Conservation (phyloP, 148 eudicot species). For the Tetragonia tetragonoides region DNA sequence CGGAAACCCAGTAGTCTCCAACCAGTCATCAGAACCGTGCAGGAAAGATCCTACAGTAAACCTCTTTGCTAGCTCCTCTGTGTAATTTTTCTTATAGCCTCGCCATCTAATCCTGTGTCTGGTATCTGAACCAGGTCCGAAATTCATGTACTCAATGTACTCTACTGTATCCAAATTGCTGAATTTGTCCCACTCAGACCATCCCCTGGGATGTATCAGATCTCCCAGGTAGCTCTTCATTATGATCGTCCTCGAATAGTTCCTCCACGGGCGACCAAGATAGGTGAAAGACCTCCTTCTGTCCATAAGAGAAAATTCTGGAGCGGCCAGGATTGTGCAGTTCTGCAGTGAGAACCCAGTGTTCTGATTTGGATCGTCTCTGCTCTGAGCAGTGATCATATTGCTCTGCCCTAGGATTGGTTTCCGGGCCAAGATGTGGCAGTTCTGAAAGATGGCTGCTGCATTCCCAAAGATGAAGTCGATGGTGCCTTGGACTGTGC, state of each 20-base stretch:
- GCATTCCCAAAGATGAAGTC: conserved; percentile 83
- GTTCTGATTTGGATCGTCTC: conserved; percentile 66
- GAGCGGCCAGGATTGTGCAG: conserved; percentile 49
- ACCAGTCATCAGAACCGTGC: conserved; percentile 51
- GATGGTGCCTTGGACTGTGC: conserved; percentile 61
- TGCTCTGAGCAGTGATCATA: conserved; percentile 64
- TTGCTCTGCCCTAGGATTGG: conserved; percentile 54
- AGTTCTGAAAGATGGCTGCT: conserved; percentile 59
- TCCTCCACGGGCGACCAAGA: conserved; percentile 73
- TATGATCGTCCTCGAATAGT: conserved; percentile 55
- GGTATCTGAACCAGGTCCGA: conserved; percentile 66
- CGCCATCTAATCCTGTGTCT: conserved; percentile 49
- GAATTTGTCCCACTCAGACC: conserved; percentile 56
- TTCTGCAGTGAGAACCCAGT: conserved; percentile 56
- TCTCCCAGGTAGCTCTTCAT: conserved; percentile 61
- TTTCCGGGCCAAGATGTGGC: conserved; percentile 45
- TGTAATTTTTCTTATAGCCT: conserved; percentile 57
- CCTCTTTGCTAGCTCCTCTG: conserved; percentile 33
- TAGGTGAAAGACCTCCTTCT: conserved; percentile 36
- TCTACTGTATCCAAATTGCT: conserved; percentile 59
- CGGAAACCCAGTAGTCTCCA: conserved; percentile 44
- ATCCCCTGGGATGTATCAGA: conserved; percentile 57
- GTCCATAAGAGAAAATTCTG: conserved; percentile 31
- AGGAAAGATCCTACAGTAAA: conserved; percentile 46
- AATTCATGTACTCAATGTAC: conserved; percentile 57